These are phyloP conservation scores for Talaromyces piceae DNA, from an alignment of 2,329 filamentous ascomycete genomes.

Conservation along the genomic window DNA sequence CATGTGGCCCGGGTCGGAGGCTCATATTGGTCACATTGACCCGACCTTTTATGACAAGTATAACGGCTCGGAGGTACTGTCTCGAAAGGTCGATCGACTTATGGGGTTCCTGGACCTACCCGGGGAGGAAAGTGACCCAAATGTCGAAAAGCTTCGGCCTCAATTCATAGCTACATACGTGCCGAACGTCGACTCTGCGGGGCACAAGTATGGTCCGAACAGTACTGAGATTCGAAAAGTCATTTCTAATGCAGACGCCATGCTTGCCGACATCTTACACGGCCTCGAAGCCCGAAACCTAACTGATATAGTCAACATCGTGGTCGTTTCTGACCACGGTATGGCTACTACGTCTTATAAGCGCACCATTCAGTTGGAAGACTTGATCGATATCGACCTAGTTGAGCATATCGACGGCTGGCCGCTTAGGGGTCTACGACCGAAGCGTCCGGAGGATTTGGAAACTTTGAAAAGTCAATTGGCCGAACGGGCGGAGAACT, in stretches of 20 bases:
- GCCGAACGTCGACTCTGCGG: conserved; percentile 80
- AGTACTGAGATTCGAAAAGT: conserved; percentile 80
- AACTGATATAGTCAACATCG: conserved; percentile 81
- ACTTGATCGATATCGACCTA: conserved; percentile 68
- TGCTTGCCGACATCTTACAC: conserved; percentile 69
- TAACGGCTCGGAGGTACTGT: conserved; percentile 67
- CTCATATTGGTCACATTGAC: conserved; percentile 66
- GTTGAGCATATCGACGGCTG: conserved; percentile 87
- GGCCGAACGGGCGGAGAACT: conserved; percentile 51
- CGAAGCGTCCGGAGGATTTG: conserved; percentile 61
- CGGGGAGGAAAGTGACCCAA: conserved; percentile 54
- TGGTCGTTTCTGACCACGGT: conserved; percentile 95
- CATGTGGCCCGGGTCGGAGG: conserved; percentile 98
- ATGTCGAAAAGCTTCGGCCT: conserved; percentile 55
- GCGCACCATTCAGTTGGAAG: conserved; percentile 80
- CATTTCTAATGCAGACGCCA: conserved; percentile 70
- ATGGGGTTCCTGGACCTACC: conserved; percentile 79
- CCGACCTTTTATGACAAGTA: conserved; percentile 78
- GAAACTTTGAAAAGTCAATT: conserved; percentile 57
- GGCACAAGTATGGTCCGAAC: conserved; percentile 86
- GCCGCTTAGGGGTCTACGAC: conserved; percentile 83
- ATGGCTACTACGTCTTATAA: conserved; percentile 88
- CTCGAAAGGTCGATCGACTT: conserved; percentile 69
- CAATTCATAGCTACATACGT: conserved; percentile 94
- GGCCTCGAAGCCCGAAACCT: conserved; percentile 77